Evolutionary conservation across 208 protist species (phyloP).

Genomic region (Crithidia sp.): DNA sequence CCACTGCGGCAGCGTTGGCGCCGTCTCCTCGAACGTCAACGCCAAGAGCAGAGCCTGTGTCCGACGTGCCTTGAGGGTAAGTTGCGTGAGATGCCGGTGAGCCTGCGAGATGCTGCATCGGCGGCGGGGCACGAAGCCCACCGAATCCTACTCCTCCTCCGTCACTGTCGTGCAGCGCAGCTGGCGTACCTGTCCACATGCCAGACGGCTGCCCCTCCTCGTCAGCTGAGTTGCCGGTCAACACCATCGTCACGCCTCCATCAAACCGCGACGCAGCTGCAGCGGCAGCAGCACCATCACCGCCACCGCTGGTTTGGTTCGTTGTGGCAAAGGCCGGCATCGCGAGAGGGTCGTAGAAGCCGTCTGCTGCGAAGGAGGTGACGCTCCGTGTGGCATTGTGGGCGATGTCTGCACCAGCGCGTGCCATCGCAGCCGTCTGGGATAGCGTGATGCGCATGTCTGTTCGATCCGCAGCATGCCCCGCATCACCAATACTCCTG

Average conservation of each 20-base stretch:
- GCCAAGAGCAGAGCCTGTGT: too few relatives aligned
- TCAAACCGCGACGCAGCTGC: background rate
- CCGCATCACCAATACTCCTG: background rate
- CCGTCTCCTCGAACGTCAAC: too few relatives aligned
- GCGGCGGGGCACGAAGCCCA: too few relatives aligned
- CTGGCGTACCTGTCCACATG: background rate
- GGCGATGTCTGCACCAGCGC: too few relatives aligned
- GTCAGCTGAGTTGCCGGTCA: conserved; percentile 13
- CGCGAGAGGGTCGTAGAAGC: conserved; percentile 51
- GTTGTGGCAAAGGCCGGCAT: conserved; percentile 24
- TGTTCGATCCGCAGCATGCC: too few relatives aligned
- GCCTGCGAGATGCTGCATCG: too few relatives aligned
- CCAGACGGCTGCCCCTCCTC: background rate
- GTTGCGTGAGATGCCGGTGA: too few relatives aligned
- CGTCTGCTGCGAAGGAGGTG: conserved; percentile 26
- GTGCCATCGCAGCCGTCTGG: too few relatives aligned
- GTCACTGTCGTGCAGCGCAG: background rate
- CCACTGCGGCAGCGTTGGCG: background rate
- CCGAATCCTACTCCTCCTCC: too few relatives aligned
- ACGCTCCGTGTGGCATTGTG: conserved; percentile 15
- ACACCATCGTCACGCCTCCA: background rate
- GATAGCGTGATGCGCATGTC: too few relatives aligned
- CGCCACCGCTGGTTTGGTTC: background rate
- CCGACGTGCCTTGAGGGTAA: too few relatives aligned
- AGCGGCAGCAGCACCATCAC: background rate